These are phyloP conservation scores for Capronia epimyces DNA, from an alignment of 2,329 filamentous ascomycete species.

Conservation along the genomic window DNA sequence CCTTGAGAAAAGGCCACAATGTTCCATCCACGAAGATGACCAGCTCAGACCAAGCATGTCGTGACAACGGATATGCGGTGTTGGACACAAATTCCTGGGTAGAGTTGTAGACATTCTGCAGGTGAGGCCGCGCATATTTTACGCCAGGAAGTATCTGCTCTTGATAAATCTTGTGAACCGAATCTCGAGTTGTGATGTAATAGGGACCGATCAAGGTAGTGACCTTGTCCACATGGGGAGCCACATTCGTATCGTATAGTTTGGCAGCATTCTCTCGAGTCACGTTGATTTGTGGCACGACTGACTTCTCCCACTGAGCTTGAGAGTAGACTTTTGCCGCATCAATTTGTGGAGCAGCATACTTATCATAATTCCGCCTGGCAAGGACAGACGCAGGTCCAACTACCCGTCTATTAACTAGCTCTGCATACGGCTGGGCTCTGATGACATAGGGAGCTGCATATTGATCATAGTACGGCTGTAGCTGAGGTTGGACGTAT, in stretches of 20 bases:
- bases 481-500: slow-evolving; percentile 66
- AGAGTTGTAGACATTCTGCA: slow-evolving; percentile 60
- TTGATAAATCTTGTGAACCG: slow-evolving; percentile 63
- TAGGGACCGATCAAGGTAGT: slow-evolving; percentile 62
- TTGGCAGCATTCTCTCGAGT: slow-evolving; percentile 56
- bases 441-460: slow-evolving; percentile 75
- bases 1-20: slow-evolving; percentile 73
- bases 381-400: slow-evolving; percentile 62
- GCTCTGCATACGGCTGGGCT: slow-evolving; percentile 64
- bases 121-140: slow-evolving; percentile 66
- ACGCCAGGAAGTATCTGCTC: slow-evolving; percentile 71
- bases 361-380: slow-evolving; percentile 56
- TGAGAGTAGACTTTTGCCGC: slow-evolving; percentile 62
- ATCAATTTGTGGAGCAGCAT: slow-evolving; percentile 67
- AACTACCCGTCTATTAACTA: slow-evolving; percentile 57
- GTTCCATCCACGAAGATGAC: slow-evolving; percentile 67
- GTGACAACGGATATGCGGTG: slow-evolving; percentile 66
- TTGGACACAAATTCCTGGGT: slow-evolving; percentile 62
- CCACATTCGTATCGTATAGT: slow-evolving; percentile 66
- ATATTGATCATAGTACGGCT: slow-evolving; percentile 81
- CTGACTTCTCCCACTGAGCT: slow-evolving; percentile 70
- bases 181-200: slow-evolving; percentile 60
- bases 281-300: slow-evolving; percentile 67
- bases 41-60: slow-evolving; percentile 64
- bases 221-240: slow-evolving; percentile 65